Evolutionary conservation across 2,329 filamentous ascomycete species (phyloP), one percentile per base, ranked within the genome.

Genomic region (Penicillium sp.): DNA sequence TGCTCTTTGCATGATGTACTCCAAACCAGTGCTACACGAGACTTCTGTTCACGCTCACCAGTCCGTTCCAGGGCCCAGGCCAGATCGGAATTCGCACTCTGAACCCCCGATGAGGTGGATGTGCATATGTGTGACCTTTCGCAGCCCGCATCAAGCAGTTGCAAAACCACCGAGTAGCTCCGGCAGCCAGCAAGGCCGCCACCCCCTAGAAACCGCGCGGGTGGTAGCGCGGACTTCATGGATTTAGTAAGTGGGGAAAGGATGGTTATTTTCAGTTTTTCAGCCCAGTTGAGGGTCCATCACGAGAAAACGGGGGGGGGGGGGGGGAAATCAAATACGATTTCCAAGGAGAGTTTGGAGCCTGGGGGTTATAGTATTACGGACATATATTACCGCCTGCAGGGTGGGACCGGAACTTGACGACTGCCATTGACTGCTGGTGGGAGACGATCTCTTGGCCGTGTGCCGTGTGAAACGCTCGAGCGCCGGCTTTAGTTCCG

Each of bases 161-260:
- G 43, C 33, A 28, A 37, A n/a, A 35, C 13, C 19, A 13, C 37
- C 49, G 25, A 48, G 49, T 22, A 52, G 13, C 25, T 35, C 37
- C 38, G 40, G 26, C 11, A 25, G 26, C 38, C 48, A 61, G 57
- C 55, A 48, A 38, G 30, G 43, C 68, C 70, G 72, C 71, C 72
- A 74, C 72, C 72, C 72, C 71, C 71, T 73, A 69, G 69, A 71
- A 70, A 71, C 65, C 67, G 65, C 63, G 63, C 65, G 63, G 61
- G 62, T 61, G 66, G 64, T 67, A 72, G 65, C 64, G 69, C 60
- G 59, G 59, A 64, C 61, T 66, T 57, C 61, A 65, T 58, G 61
- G 61, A 56, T 13, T 56, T 57, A 49, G 53, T 33, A 43, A 37
- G 57, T 55, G 58, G 52, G 37, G 58, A 56, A 59, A 55, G 51